A percentile compares a stretch with the other conserved stretches of the same genome.
Evolutionary conservation across 2,329 filamentous ascomycete genomes (phyloP).

Genomic region (Trichoderma arundinaceum): DNA sequence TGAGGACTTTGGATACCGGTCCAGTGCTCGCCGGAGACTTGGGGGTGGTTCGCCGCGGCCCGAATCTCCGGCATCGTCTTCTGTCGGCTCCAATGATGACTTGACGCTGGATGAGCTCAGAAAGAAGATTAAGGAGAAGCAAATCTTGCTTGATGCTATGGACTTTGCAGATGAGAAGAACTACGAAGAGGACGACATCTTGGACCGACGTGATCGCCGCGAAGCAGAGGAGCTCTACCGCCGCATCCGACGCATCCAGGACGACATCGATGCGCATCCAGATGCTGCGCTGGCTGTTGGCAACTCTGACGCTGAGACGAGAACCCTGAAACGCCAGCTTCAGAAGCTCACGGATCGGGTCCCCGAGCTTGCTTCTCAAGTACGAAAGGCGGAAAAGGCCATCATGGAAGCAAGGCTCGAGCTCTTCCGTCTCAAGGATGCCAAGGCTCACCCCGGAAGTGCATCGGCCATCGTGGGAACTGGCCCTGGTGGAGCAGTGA

Average conservation of each 20-base stretch:
- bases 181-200: slow-evolving; percentile 86
- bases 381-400: slow-evolving; percentile 85
- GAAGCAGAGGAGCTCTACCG: slow-evolving; percentile 95
- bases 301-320: slow-evolving; percentile 86
- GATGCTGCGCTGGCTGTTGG: slow-evolving; percentile 70
- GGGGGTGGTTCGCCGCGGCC: slow-evolving; percentile 84
- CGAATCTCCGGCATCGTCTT: slow-evolving; percentile 65
- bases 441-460: slow-evolving; percentile 85
- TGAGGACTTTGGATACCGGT: slow-evolving; percentile 88
- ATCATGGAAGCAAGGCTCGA: slow-evolving; percentile 92
- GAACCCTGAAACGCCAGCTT: slow-evolving; percentile 85
- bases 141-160: slow-evolving; percentile 91
- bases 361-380: slow-evolving; percentile 88
- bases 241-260: slow-evolving; percentile 87
- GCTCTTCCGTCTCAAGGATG: slow-evolving; percentile 90
- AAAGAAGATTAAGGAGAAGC: slow-evolving; percentile 93
- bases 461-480: slow-evolving; percentile 85
- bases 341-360: slow-evolving; percentile 88
- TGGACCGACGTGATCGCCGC: slow-evolving; percentile 87
- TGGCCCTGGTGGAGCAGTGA: slow-evolving; percentile 86
- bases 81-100: slow-evolving; percentile 76
- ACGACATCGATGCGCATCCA: slow-evolving; percentile 92
- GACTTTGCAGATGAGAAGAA: slow-evolving; percentile 94
- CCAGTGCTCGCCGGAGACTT: slow-evolving; percentile 86
- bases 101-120: slow-evolving; percentile 83